Conservation (phyloP, 352 stramenopile species). For the Pythium insidiosum region DNA sequence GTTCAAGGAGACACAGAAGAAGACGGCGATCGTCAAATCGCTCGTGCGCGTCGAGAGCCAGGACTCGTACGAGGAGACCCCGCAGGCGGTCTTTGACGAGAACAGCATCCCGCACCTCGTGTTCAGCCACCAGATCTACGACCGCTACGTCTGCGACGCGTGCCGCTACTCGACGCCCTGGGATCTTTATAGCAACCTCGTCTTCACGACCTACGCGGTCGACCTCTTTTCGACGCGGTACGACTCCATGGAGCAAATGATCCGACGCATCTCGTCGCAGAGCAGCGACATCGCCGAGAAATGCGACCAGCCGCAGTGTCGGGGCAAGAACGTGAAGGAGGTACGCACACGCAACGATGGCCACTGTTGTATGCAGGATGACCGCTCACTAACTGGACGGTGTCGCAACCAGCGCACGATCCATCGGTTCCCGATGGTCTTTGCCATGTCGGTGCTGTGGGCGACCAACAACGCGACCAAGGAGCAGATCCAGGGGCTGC, state of each 20-base stretch:
- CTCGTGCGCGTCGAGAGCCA: slow-evolving; percentile 62
- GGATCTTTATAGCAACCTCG: slow-evolving; percentile 79
- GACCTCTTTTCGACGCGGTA: slow-evolving; percentile 54
- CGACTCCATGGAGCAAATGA: slow-evolving; percentile 65
- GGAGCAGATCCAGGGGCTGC: slow-evolving; percentile 57
- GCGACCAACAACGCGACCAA: slow-evolving; percentile 64
- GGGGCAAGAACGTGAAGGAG: slow-evolving; percentile 62
- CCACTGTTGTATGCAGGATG: not conserved
- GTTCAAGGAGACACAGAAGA: slow-evolving; percentile 68
- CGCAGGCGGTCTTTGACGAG: slow-evolving; percentile 68
- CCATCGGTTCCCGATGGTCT: slow-evolving; percentile 81
- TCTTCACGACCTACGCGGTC: slow-evolving; percentile 77
- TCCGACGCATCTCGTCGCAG: slow-evolving; percentile 48
- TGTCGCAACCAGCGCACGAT: slow-evolving; percentile 61
- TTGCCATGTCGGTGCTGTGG: slow-evolving; percentile 80
- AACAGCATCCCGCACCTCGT: slow-evolving; percentile 84
- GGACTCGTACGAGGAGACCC: slow-evolving; percentile 51
- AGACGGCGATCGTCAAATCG: slow-evolving; percentile 60
- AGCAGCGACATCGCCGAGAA: slow-evolving; percentile 41
- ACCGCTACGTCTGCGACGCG: slow-evolving; percentile 56
- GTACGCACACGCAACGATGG: slow-evolving; percentile 10
- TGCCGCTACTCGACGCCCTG: slow-evolving; percentile 59
- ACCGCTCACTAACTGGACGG: not conserved
- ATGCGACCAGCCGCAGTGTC: slow-evolving; percentile 48
- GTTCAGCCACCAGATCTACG: slow-evolving; percentile 85